phyloP scores from a whole-genome alignment of 2,329 filamentous ascomycete genomes.

The Rutstroemia sp. region DNA sequence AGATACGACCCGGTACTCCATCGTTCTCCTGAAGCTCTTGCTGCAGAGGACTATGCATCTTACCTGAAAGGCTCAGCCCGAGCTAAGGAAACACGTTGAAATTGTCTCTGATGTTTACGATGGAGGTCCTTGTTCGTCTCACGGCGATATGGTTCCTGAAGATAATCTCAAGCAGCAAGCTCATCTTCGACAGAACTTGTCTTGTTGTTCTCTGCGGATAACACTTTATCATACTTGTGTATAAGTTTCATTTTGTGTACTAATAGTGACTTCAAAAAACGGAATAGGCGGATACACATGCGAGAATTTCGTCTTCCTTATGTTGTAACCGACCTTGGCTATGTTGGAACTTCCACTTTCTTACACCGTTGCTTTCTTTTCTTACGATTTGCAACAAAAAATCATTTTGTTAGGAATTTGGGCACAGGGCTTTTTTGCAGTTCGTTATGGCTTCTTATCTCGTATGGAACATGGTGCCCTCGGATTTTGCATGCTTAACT shows the following conservation, averaged over 20 bases:
- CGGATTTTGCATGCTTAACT: too few relatives aligned
- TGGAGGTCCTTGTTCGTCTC: not conserved
- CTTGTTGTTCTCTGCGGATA: not conserved
- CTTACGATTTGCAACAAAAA: not conserved
- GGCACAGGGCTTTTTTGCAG: not conserved
- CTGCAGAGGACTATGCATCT: constrained; percentile 4
- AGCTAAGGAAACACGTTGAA: not conserved
- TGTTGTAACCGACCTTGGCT: not conserved
- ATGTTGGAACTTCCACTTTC: not conserved
- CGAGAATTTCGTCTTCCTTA: too few relatives aligned
- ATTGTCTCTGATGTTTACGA: not conserved
- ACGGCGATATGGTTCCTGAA: too few relatives aligned
- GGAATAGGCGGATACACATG: too few relatives aligned
- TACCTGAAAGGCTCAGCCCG: constrained; percentile 1
- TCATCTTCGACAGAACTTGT: too few relatives aligned
- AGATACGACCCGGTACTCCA: not conserved
- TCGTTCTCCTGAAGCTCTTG: constrained; percentile 4
- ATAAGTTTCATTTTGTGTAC: too few relatives aligned
- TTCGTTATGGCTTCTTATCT: too few relatives aligned
- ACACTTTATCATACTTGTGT: too few relatives aligned
- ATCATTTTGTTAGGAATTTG: constrained; percentile 6
- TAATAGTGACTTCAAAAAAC: too few relatives aligned
- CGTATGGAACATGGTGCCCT: too few relatives aligned
- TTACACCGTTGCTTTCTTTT: not conserved
- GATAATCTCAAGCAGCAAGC: too few relatives aligned